Conservation (phyloP, 2,329 filamentous ascomycete species). For the Parastagonospora avenae region DNA sequence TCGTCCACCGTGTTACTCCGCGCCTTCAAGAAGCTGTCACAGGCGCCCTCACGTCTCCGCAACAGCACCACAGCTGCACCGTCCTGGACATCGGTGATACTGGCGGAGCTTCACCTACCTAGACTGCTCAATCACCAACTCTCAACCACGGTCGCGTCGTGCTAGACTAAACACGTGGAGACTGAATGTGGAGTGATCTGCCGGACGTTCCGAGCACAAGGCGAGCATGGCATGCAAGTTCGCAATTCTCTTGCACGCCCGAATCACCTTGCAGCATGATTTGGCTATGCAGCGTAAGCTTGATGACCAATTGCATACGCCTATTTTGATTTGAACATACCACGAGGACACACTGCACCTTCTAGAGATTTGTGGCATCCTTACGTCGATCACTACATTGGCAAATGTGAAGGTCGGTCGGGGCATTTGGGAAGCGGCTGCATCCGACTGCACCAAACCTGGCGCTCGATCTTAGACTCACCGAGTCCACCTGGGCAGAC, state of each 20-base stretch:
- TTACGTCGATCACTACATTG: constrained; percentile 4
- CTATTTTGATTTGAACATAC: not conserved
- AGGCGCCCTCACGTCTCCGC: not conserved
- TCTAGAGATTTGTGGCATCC: not conserved
- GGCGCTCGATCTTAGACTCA: too few relatives aligned
- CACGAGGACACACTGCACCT: not conserved
- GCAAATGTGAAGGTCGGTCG: not conserved
- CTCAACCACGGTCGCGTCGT: not conserved
- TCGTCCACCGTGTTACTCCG: constrained; percentile 2
- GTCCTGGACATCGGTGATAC: not conserved
- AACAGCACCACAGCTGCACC: not conserved
- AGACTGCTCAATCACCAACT: not conserved
- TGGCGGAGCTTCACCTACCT: not conserved
- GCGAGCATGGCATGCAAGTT: not conserved
- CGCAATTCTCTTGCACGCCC: not conserved
- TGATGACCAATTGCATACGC: too few relatives aligned
- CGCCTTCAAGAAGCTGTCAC: not conserved
- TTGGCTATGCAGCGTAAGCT: too few relatives aligned
- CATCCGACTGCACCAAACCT: not conserved
- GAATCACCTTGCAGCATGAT: too few relatives aligned
- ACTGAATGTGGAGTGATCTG: constrained; percentile 23
- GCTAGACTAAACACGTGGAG: constrained; percentile 24
- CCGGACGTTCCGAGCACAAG: constrained; percentile 20
- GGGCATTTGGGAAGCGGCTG: not conserved
- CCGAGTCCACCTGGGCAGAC: too few relatives aligned